These are phyloP conservation scores for Linnemannia elongata DNA, from an alignment of 192 early-diverging fungal genomes.

Conservation along the genomic window DNA sequence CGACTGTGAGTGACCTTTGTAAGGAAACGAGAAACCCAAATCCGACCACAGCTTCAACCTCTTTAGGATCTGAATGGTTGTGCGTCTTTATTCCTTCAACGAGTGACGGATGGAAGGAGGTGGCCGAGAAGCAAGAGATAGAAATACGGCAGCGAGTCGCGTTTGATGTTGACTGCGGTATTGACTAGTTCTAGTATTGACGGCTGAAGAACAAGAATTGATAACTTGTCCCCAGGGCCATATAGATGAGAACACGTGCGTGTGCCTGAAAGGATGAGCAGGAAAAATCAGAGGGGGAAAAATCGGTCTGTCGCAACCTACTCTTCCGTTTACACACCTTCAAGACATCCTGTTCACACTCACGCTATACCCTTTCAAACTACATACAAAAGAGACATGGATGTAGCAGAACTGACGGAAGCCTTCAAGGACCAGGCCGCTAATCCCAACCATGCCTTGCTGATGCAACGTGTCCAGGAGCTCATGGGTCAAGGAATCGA, in stretches of 20 bases:
- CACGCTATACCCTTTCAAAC: neutral
- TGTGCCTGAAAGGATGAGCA: neutral
- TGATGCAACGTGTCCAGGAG: constrained; percentile 51
- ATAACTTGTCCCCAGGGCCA: neutral
- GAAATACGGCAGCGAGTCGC: too few relatives aligned
- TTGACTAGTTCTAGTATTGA: too few relatives aligned
- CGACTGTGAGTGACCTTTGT: too few relatives aligned
- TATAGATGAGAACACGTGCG: neutral
- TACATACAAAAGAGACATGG: constrained; percentile 1
- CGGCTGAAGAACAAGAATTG: too few relatives aligned
- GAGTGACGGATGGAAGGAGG: too few relatives aligned
- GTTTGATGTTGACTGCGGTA: too few relatives aligned
- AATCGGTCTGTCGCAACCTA: neutral
- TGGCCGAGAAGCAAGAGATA: neutral
- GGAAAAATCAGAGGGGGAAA: neutral
- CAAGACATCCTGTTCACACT: too few relatives aligned
- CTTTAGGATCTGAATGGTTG: too few relatives aligned
- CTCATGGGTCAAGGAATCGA: constrained; percentile 58
- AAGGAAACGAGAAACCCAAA: too few relatives aligned
- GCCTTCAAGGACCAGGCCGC: constrained; percentile 45
- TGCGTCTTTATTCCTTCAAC: too few relatives aligned
- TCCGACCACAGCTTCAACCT: too few relatives aligned
- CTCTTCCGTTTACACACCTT: too few relatives aligned
- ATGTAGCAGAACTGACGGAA: constrained; percentile 44
- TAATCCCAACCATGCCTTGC: constrained; percentile 25